phyloP scores from a whole-genome alignment of 495 filamentous ascomycete species.

The Monascus purpureus region DNA sequence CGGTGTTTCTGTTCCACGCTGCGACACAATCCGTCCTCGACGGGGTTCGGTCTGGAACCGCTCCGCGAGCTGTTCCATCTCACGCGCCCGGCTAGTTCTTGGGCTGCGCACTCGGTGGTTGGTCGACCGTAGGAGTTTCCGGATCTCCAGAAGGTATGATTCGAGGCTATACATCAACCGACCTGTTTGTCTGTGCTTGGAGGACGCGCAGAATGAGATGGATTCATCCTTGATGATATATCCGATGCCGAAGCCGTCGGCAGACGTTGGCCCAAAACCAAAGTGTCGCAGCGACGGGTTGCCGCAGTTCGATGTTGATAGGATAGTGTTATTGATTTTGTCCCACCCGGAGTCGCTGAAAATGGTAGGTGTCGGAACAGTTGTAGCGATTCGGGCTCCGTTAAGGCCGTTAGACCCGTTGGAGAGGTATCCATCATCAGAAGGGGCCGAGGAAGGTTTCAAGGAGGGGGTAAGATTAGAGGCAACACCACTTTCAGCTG shows the following conservation, averaged over 20 bases:
- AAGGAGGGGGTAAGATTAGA: constrained; percentile 40
- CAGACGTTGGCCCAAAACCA: constrained; percentile 88
- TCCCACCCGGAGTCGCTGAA: constrained; percentile 91
- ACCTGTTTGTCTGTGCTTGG: constrained; percentile 84
- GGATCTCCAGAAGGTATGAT: constrained; percentile 76
- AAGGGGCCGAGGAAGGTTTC: constrained; percentile 31
- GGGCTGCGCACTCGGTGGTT: constrained; percentile 40
- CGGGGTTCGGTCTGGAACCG: constrained; percentile 24
- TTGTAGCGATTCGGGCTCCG: constrained; percentile 8
- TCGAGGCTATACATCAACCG: constrained; percentile 84
- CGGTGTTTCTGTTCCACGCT: constrained; percentile 32
- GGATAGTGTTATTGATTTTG: constrained; percentile 83
- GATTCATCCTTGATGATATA: constrained; percentile 98
- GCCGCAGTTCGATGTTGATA: constrained; percentile 96
- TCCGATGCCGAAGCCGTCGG: constrained; percentile 92
- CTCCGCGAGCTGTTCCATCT: constrained; percentile 44
- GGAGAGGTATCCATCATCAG: constrained; percentile 28
- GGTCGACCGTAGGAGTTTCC: constrained; percentile 61
- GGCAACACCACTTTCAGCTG: constrained; percentile 30
- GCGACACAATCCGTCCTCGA: constrained; percentile 29
- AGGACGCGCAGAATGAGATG: constrained; percentile 81
- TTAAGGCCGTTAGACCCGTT: constrained; percentile 17
- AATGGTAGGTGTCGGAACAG: constrained; percentile 49
- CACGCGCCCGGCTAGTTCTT: constrained; percentile 48
- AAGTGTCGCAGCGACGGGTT: constrained; percentile 96